Percentiles rank a stretch among this genome's conserved stretches.
These are phyloP conservation scores for Nitzschia sp. DNA, from an alignment of 108 stramenopile genomes.

Conservation along the genomic window DNA sequence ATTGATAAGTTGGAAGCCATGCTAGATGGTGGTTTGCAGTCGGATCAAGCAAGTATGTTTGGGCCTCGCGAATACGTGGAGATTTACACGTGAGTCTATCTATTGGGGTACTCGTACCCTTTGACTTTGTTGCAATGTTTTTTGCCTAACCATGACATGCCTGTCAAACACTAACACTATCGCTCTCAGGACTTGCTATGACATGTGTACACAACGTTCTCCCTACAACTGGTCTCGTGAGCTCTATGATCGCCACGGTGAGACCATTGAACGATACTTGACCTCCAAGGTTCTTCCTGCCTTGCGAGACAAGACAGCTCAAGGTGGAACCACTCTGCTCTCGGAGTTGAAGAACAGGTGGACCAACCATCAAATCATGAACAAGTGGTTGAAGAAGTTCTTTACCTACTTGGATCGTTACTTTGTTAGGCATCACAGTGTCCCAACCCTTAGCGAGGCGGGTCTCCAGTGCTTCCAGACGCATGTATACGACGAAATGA, in stretches of 20 bases:
- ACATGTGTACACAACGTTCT: constrained; percentile 99
- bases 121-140: not conserved
- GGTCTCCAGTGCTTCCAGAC: constrained; percentile 90
- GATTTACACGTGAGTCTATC: constrained; percentile 81
- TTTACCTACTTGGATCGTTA: constrained; percentile 99
- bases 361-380: constrained; percentile 99
- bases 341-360: constrained; percentile 93
- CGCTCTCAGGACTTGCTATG: constrained; percentile 92
- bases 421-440: constrained; percentile 95
- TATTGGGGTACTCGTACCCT: not conserved
- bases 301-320: constrained; percentile 78
- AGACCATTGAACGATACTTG: constrained; percentile 93
- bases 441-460: constrained; percentile 88
- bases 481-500: constrained; percentile 94
- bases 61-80: constrained; percentile 90
- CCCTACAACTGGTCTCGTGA: constrained; percentile 99
- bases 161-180: not conserved
- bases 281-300: constrained; percentile 87
- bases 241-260: constrained; percentile 94
- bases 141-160: not conserved
- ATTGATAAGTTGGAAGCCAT: constrained; percentile 87
- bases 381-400: constrained; percentile 98
- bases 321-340: constrained; percentile 85
- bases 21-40: constrained; percentile 81
- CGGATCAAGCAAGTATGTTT: constrained; percentile 74